Evolutionary conservation across 345 rosid species (phyloP), one percentile per base, ranked within the genome.

Genomic region (Pugionium cornutum): DNA sequence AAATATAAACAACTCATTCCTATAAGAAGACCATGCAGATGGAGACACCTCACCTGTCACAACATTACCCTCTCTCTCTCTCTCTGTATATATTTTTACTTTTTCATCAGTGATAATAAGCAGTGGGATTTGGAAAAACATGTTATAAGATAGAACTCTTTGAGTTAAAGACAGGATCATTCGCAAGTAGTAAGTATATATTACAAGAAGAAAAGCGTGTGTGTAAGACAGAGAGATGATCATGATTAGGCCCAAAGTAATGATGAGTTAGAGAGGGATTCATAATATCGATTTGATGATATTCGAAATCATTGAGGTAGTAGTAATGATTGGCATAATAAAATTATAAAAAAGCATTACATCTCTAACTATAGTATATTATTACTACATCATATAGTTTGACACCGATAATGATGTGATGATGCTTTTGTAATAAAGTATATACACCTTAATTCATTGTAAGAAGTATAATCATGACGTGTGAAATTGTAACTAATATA

Each of bases 1-100:
- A 66, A 66, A 58, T 26, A 1, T 61, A 56, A 73, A 73, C 77
- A 73, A 63, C 77, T 73, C 72, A 73, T 51, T 58, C 67, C 29
- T 58, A 39, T 30, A 51, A 37, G 11, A 66, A 65, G 53, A 60
- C 62, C 63, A 73, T 46, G 73, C 73, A 73, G 64, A 61, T 73
- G 31, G 68, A 53, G 58, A 60, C 73, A 62, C 37, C 58, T 58
- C 71, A 72, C 60, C 54, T 62, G 57, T 54, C 68, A 37, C 32
- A 54, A 18, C 18, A 18, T 18, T 18, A 18, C 18, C 18, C 18
- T 18, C 18, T 18, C 43, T 34, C 59, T 37, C 39, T 45, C 27
- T 11, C 3, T 36, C 37, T 5, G 5, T 36, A 6, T 2, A 11
- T 0, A 9, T 28, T 40, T 0, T 28, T 0, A 10, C 4, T 18